These are phyloP conservation scores for Schizopora paradoxa DNA, from an alignment of 1,284 basidiomycete genomes.

Conservation along the genomic window DNA sequence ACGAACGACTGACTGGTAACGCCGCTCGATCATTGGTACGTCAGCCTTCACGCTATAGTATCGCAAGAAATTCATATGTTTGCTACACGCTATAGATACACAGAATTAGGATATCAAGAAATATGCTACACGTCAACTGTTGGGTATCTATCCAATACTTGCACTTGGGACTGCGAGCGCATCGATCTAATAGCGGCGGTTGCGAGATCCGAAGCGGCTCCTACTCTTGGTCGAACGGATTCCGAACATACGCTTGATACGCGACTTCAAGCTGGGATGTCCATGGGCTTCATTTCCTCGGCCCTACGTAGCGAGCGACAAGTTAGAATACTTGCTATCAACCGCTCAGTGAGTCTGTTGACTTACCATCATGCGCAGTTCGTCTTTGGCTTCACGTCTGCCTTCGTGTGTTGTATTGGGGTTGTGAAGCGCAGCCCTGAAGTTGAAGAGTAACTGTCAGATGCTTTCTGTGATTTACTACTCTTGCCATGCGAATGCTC, in stretches of 20 bases:
- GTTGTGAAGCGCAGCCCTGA: slow-evolving; percentile 22
- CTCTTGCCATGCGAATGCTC: neutral
- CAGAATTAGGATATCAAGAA: too few relatives aligned
- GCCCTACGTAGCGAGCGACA: slow-evolving; percentile 11
- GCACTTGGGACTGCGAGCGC: too few relatives aligned
- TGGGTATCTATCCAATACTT: too few relatives aligned
- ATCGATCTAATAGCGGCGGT: neutral
- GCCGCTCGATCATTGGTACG: too few relatives aligned
- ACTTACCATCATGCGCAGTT: slow-evolving; percentile 18
- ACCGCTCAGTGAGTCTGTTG: neutral
- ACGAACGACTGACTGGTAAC: too few relatives aligned
- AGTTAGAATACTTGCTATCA: slow-evolving; percentile 13
- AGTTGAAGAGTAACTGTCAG: neutral
- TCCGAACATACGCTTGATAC: slow-evolving; percentile 19
- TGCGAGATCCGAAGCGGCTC: neutral
- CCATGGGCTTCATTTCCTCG: slow-evolving; percentile 20
- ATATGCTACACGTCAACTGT: too few relatives aligned
- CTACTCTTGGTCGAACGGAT: slow-evolving; percentile 14
- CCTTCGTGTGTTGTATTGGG: slow-evolving; percentile 18
- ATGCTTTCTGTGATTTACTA: too few relatives aligned
- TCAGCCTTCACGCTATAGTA: too few relatives aligned
- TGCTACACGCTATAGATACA: too few relatives aligned
- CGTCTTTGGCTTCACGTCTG: slow-evolving; percentile 16
- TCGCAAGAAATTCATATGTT: too few relatives aligned
- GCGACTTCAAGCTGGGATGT: slow-evolving; percentile 18